Conservation (phyloP, 345 rosid genomes). For the Eucalyptus tenuipes region DNA sequence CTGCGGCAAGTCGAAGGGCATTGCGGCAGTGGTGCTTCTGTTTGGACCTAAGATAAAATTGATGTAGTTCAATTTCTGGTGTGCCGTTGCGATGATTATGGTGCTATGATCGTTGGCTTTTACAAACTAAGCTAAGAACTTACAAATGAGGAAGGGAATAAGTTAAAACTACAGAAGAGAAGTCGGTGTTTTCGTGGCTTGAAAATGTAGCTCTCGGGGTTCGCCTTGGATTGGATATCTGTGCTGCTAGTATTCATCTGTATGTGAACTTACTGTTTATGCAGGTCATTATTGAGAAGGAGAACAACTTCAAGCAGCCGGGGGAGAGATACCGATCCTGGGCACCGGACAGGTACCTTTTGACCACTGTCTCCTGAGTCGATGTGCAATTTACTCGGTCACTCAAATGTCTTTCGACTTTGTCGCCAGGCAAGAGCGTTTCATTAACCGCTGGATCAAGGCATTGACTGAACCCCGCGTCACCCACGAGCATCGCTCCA, state of each 20-base stretch:
- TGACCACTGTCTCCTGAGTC: not conserved
- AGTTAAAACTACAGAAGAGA: not conserved
- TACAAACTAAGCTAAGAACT: no score
- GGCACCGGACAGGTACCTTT: constrained; percentile 62
- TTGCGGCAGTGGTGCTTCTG: not conserved
- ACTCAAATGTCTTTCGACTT: not conserved
- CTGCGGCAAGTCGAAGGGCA: not conserved
- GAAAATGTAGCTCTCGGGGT: not conserved
- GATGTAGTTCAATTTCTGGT: not conserved
- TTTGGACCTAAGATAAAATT: not conserved
- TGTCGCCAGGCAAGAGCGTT: constrained; percentile 72
- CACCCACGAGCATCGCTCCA: constrained; percentile 71
- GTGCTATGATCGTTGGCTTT: no score
- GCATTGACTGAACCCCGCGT: constrained; percentile 75
- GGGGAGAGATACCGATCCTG: constrained; percentile 87
- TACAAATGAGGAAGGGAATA: no score
- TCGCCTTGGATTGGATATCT: not conserved
- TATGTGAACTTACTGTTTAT: not conserved
- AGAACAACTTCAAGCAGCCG: constrained; percentile 92
- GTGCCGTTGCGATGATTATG: not conserved
- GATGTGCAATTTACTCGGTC: not conserved
- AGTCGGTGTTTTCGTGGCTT: not conserved
- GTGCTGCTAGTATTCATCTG: not conserved
- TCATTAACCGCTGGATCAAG: constrained; percentile 58
- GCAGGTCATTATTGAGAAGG: constrained; percentile 75